Conservation (phyloP, 1,284 basidiomycete genomes). For the Moesziomyces sp. region DNA sequence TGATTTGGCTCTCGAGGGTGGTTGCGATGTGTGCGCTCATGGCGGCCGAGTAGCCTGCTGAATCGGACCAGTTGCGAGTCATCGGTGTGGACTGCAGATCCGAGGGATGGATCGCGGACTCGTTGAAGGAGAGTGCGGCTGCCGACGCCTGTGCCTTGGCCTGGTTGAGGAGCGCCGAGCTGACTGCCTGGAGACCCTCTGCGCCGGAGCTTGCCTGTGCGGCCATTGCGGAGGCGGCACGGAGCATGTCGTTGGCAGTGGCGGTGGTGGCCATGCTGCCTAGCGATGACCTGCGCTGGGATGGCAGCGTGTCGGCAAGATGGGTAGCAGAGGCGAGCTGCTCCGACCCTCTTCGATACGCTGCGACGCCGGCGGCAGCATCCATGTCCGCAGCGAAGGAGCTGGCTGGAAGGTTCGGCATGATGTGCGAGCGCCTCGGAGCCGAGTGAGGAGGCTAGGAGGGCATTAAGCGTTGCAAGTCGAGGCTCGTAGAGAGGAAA, state of each 20-base stretch:
- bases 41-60: conserved; percentile 51
- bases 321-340: conserved; percentile 10
- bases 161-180: conserved; percentile 49
- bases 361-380: conserved; percentile 3
- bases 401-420: conserved; percentile 33
- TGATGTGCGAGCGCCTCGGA: neutral
- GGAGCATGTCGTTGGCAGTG: conserved; percentile 52
- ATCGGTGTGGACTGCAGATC: conserved; percentile 25
- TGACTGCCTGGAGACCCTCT: conserved; percentile 52
- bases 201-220: conserved; percentile 49
- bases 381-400: conserved; percentile 13
- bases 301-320: neutral
- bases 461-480: neutral
- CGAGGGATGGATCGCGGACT: neutral
- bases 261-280: conserved; percentile 13
- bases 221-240: conserved; percentile 51
- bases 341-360: conserved; percentile 36
- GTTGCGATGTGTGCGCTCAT: conserved; percentile 50
- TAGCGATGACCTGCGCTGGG: conserved; percentile 27
- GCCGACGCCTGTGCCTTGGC: conserved; percentile 46
- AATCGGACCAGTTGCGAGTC: conserved; percentile 40
- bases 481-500: neutral
- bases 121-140: conserved; percentile 10
- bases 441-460: neutral
- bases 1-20: conserved; percentile 30